Percentiles rank a stretch among this genome's conserved stretches.
Conservation (phyloP, 2,329 filamentous ascomycete genomes). For the Mycogone perniciosa region DNA sequence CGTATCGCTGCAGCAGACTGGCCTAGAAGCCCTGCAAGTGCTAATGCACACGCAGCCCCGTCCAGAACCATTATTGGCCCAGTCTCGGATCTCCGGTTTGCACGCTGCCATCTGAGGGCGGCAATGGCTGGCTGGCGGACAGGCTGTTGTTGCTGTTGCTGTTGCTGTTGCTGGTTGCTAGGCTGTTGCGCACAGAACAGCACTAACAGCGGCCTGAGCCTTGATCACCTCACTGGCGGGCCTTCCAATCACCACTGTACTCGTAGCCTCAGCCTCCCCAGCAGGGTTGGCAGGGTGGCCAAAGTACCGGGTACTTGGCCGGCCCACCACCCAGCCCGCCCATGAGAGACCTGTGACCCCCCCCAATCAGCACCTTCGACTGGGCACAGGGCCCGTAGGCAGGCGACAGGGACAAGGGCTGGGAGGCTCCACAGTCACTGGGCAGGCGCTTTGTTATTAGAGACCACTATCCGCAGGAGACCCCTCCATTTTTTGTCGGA, state of each 20-base stretch:
- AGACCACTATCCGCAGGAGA: constrained; percentile 10
- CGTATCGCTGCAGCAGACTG: neutral
- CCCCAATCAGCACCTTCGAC: constrained; percentile 7
- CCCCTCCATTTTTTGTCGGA: constrained; percentile 13
- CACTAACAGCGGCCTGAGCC: no score
- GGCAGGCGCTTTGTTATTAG: constrained; percentile 13
- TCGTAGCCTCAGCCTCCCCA: neutral
- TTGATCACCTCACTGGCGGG: neutral
- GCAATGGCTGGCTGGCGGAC: constrained; percentile 8
- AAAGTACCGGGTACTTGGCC: constrained; percentile 9
- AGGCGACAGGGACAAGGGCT: neutral
- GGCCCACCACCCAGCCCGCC: constrained; percentile 7
- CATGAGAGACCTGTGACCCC: constrained; percentile 9
- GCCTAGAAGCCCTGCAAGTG: neutral
- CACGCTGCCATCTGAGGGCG: constrained; percentile 6
- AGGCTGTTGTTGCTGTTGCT: neutral
- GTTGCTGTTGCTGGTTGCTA: neutral
- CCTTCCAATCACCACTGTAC: neutral
- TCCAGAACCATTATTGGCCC: constrained; percentile 4
- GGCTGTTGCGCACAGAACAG: neutral
- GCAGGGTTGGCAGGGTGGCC: neutral
- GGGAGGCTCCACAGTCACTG: constrained; percentile 1
- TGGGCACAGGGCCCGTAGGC: constrained; percentile 5
- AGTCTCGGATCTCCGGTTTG: neutral
- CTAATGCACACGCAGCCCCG: constrained; percentile 4